Evolutionary conservation across 1,284 basidiomycete genomes (phyloP), one percentile per base, ranked within the genome.

Genomic region (Trametes polyzona): DNA sequence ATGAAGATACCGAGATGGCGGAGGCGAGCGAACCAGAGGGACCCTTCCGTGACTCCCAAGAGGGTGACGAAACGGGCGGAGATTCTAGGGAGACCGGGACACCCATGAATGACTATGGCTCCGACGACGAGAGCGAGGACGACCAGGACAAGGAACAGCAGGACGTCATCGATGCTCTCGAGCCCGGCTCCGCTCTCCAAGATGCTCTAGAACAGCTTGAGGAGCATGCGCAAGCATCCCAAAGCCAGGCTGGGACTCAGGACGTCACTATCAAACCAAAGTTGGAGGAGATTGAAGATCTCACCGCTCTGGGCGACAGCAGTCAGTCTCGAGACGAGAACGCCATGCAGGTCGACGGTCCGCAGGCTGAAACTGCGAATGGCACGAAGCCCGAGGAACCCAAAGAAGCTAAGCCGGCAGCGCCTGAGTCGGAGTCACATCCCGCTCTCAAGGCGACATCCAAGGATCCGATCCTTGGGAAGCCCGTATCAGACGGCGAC

Each of bases 61-160:
- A 63, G 24, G 49, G 56, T n/a, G 66, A 68, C 11, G 63, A 68
- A 26, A 65, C 65, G 4, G 65, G 53, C 11, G 55, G 40, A 3
- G 65, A 68, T 35, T 68, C 69, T 3, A 67, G 67, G 39, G 65
- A 67, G 36, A 67, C 69, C 3, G 68, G 65, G n/a, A 71, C 72
- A 7, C 71, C 72, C 16, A 58, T 64, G 1, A 71, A 67, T 29
- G 73, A 71, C 35, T 72, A 73, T 47, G 71, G 64, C 24, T 71
- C 72, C 30, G 78, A 88, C 11, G 87, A 88, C 16, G 87, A 89
- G 10, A 86, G 86, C 41, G 85, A 87, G 8, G 83, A 73, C n/a
- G 80, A 85, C 42, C 74, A 74, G 58, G 80, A 81, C 36, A 75
- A 78, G 59, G 82, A 83, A 37, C 74, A 75, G 47, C 77, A 75